Evolutionary conservation across 2,329 filamentous ascomycete genomes (phyloP).

Genomic region (Dactylellina leptospora): DNA sequence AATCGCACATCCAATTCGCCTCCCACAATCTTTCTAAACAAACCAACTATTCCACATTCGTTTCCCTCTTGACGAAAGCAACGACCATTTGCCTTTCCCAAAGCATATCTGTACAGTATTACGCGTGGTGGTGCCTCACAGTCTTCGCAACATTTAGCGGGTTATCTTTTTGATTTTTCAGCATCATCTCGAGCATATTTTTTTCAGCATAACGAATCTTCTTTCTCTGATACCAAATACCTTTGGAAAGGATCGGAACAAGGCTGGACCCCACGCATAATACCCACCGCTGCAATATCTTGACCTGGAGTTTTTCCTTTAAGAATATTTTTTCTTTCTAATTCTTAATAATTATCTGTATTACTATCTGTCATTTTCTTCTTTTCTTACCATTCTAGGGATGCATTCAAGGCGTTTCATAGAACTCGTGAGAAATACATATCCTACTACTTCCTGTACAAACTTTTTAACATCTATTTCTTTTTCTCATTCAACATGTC

Average conservation of each 20-base stretch:
- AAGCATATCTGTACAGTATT: slow-evolving; percentile 52
- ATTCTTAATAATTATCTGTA: slow-evolving; percentile 15
- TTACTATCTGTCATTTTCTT: slow-evolving; percentile 21
- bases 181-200: slow-evolving; percentile 25
- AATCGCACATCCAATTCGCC: slow-evolving; percentile 35
- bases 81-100: slow-evolving; percentile 47
- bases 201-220: slow-evolving; percentile 46
- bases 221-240: slow-evolving; percentile 43
- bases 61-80: slow-evolving; percentile 36
- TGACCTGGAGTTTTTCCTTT: slow-evolving; percentile 31
- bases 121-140: slow-evolving; percentile 51
- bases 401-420: slow-evolving; percentile 52
- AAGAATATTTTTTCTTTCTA: too few species aligned
- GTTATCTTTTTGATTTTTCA: slow-evolving; percentile 35
- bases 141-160: slow-evolving; percentile 52
- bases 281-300: slow-evolving; percentile 38
- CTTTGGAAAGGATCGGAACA: slow-evolving; percentile 45
- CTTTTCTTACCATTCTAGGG: slow-evolving; percentile 25
- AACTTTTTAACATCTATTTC: slow-evolving; percentile 26
- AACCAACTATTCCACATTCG: slow-evolving; percentile 45
- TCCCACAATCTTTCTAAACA: too few species aligned
- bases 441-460: slow-evolving; percentile 40
- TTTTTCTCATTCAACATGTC: slow-evolving; percentile 26
- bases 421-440: slow-evolving; percentile 25
- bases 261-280: slow-evolving; percentile 53